Evolutionary conservation across 768 basidiomycete species (phyloP), one percentile per base, ranked within the genome.

Genomic region (Suillus americanus): DNA sequence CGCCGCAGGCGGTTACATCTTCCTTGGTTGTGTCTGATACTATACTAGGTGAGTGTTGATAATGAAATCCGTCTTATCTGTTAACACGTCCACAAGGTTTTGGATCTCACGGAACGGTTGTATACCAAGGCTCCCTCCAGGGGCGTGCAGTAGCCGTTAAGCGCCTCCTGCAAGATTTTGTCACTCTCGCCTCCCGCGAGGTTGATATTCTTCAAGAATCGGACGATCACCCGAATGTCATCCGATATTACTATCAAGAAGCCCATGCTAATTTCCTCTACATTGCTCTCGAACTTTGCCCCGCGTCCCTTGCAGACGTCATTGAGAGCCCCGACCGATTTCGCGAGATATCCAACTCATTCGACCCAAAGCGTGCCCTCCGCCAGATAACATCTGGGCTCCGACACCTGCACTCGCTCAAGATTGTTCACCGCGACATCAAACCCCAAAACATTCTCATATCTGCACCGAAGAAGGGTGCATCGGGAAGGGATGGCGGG

Each of bases 81-180:
- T 64, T 56, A 57, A 63, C 72, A 65, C 30, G 8, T 18, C n/a
- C 61, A 43, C 4, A 67, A 97, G 96, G 96, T 5, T 94, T 91
- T 69, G 96, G 96, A 3, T 98, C 95, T 0, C 95, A 98, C 72
- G 97, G 97, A 7, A 99, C 97, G 0, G 92, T 99, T 48, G 97
- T 99, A 3, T 95, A 87, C 78, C 86, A 91, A 72, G 97, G 97
- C 3, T 91, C 95, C 8, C 86, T 98, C n/a, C 97, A 99, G 79
- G 95, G 94, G 0, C 90, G 97, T 61, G 91, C 97, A 0, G 97
- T 99, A 0, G 97, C 97, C n/a, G 95, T 99, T 64, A 99, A 99
- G 76, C 92, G 97, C 0, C 85, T 99, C 3, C 85, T 99, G 8
- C 91, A 90, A 69, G 96, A 99, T 76, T 99, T 98, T 70, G 94